phyloP scores from a whole-genome alignment of 2,329 filamentous ascomycete genomes.

The Diplodia scrobiculata region DNA sequence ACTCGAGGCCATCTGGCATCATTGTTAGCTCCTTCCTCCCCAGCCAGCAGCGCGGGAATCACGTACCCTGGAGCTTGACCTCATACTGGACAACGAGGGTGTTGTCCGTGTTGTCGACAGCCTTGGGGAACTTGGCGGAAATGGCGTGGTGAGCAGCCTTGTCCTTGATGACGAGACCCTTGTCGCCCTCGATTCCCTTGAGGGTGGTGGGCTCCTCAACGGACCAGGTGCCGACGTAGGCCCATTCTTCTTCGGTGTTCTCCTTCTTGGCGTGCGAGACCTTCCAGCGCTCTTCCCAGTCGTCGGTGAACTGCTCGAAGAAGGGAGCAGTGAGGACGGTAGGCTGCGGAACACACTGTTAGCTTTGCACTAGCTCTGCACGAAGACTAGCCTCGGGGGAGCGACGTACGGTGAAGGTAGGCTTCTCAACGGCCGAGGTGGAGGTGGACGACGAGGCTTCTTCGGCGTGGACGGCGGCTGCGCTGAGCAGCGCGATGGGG shows the following conservation, averaged over 20 bases:
- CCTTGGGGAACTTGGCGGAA: constrained; percentile 96
- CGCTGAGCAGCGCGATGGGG: constrained; percentile 67
- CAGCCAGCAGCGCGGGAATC: neutral
- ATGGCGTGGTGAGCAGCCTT: constrained; percentile 97
- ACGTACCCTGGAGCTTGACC: constrained; percentile 96
- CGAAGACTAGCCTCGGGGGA: constrained; percentile 5
- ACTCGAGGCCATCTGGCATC: constrained; percentile 80
- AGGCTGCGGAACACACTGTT: constrained; percentile 62
- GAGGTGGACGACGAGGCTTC: constrained; percentile 54
- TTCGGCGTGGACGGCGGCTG: constrained; percentile 72
- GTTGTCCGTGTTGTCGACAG: constrained; percentile 96
- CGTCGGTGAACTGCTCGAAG: constrained; percentile 97
- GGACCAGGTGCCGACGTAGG: constrained; percentile 93
- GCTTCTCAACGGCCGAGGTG: constrained; percentile 58
- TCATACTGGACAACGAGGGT: constrained; percentile 97
- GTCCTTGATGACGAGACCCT: constrained; percentile 98
- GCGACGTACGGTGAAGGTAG: constrained; percentile 81
- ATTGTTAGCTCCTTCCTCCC: neutral
- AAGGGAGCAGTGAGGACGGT: constrained; percentile 88
- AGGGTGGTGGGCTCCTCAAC: constrained; percentile 90
- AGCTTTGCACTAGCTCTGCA: constrained; percentile 29
- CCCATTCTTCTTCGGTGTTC: constrained; percentile 83
- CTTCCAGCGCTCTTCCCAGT: constrained; percentile 93
- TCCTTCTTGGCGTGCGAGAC: constrained; percentile 96
- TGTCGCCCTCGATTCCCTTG: constrained; percentile 92